A percentile compares a stretch with the other conserved stretches of the same genome.
phyloP scores from a whole-genome alignment of 805 yeast species.

The Ascoidea asiatica region DNA sequence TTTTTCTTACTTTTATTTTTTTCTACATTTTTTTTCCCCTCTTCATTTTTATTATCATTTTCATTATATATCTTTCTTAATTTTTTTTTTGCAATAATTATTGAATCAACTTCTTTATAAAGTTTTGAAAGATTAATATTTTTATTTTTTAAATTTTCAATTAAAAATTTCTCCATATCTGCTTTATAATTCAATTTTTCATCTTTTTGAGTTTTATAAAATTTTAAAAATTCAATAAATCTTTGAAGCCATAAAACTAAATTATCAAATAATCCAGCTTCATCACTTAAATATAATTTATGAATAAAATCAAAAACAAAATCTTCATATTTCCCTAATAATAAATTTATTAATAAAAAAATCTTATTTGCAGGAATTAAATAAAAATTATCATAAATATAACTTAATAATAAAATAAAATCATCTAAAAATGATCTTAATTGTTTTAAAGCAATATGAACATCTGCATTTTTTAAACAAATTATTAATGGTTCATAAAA shows the following conservation, averaged over 20 bases:
- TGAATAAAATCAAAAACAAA: constrained; percentile 66
- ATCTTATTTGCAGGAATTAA: constrained; percentile 43
- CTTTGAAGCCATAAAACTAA: constrained; percentile 63
- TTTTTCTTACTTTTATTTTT: too few relatives aligned
- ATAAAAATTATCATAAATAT: constrained; percentile 32
- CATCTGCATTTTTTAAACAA: constrained; percentile 51
- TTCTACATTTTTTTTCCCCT: too few relatives aligned
- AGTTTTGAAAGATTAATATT: constrained; percentile 19
- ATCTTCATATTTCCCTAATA: constrained; percentile 62
- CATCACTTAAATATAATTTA: constrained; percentile 69
- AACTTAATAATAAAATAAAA: constrained; percentile 41
- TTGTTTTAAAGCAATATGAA: constrained; percentile 51
- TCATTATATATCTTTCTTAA: too few relatives aligned
- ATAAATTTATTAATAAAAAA: constrained; percentile 48
- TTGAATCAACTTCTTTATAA: constrained; percentile 23
- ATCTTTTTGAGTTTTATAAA: constrained; percentile 33
- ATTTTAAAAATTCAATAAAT: constrained; percentile 48
- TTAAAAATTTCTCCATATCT: too few relatives aligned
- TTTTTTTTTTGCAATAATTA: constrained; percentile 18
- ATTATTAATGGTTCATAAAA: constrained; percentile 65
- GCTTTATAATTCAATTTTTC: constrained; percentile 25
- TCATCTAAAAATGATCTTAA: constrained; percentile 57
- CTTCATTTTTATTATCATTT: too few relatives aligned
- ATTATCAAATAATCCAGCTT: constrained; percentile 54
- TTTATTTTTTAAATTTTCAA: constrained; percentile 16